Conservation (phyloP, 1,139 yeast genomes). For the Hansenula sp. region DNA sequence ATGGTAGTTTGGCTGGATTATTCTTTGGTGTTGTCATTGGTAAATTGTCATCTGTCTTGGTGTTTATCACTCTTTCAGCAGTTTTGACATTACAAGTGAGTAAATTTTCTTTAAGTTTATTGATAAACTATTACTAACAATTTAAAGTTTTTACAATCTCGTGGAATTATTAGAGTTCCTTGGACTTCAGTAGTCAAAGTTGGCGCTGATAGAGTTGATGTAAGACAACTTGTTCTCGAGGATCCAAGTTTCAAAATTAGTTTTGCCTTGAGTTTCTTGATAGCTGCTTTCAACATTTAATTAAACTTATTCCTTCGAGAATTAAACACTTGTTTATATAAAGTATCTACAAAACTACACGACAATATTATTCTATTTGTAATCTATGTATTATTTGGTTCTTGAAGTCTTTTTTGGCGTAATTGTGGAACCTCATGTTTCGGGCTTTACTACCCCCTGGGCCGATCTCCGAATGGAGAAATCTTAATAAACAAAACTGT, state of each 20-base stretch:
- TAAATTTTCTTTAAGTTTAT: not conserved
- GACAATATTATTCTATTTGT: too few relatives aligned
- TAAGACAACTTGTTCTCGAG: conserved; percentile 47
- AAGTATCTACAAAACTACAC: not conserved
- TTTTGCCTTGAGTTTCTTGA: conserved; percentile 50
- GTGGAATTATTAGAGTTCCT: conserved; percentile 49
- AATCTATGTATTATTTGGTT: too few relatives aligned
- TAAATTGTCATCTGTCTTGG: conserved; percentile 50
- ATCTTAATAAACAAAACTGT: too few relatives aligned
- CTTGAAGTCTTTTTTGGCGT: too few relatives aligned
- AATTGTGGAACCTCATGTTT: too few relatives aligned
- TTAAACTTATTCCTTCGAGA: too few relatives aligned
- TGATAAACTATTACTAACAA: conserved; percentile 2
- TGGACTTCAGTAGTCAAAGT: conserved; percentile 46
- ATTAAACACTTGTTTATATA: not conserved
- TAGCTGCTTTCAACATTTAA: conserved; percentile 56
- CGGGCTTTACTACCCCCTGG: too few relatives aligned
- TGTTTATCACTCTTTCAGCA: conserved; percentile 41
- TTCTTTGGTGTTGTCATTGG: conserved; percentile 55
- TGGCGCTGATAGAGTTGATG: conserved; percentile 46
- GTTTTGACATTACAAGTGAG: conserved; percentile 31
- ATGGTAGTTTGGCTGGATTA: conserved; percentile 59
- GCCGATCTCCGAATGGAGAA: too few relatives aligned
- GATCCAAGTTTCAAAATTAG: conserved; percentile 57
- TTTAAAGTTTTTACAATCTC: conserved; percentile 47